phyloP scores from a whole-genome alignment of 495 filamentous ascomycete species.

The Apiosordaria backusii region DNA sequence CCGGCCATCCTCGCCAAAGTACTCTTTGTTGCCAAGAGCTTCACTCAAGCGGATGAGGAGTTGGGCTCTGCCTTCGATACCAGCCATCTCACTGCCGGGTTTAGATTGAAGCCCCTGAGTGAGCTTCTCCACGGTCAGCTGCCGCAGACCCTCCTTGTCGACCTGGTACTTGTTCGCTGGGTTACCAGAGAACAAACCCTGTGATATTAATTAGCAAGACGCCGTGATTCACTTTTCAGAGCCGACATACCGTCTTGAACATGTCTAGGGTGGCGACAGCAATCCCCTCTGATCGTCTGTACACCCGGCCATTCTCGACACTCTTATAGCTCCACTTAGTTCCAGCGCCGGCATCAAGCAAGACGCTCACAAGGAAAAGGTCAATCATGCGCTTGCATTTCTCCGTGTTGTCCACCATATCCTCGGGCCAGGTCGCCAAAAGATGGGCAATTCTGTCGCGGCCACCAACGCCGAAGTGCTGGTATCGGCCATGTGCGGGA shows the following conservation, averaged over 20 bases:
- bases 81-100: conserved; percentile 76
- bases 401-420: conserved; percentile 63
- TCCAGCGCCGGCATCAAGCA: conserved; percentile 84
- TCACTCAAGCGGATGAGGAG: conserved; percentile 72
- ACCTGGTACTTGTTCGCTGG: conserved; percentile 79
- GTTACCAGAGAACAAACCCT: conserved; percentile 86
- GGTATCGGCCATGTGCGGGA: conserved; percentile 82
- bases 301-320: conserved; percentile 80
- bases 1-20: conserved; percentile 79
- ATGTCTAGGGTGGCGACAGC: conserved; percentile 94
- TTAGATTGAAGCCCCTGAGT: conserved; percentile 79
- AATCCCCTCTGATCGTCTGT: conserved; percentile 84
- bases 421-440: conserved; percentile 58
- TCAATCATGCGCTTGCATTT: conserved; percentile 74
- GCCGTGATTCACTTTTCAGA: neutral
- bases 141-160: conserved; percentile 75
- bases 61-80: conserved; percentile 80
- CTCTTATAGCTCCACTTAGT: conserved; percentile 85
- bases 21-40: conserved; percentile 75
- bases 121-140: conserved; percentile 69
- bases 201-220: conserved; percentile 5
- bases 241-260: conserved; percentile 66
- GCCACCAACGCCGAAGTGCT: conserved; percentile 86
- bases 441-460: conserved; percentile 70
- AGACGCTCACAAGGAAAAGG: conserved; percentile 83